These are phyloP conservation scores for Tephrocybe sp. DNA, from an alignment of 768 basidiomycete species.

Conservation along the genomic window DNA sequence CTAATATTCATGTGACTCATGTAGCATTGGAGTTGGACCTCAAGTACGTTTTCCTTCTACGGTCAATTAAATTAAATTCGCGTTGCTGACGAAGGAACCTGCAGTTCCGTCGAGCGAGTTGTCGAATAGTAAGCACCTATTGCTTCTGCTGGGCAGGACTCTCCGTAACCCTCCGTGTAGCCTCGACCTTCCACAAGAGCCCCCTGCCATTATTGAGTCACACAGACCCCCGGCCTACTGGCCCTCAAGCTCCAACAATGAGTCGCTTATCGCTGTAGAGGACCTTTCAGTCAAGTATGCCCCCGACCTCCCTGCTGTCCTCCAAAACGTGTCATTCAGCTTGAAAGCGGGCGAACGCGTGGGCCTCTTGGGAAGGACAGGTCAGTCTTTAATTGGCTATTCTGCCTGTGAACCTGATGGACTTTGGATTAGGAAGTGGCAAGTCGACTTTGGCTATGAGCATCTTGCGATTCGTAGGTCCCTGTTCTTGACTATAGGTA, in stretches of 20 bases:
- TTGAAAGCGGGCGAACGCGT: conserved; percentile 72
- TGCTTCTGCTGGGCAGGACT: background rate
- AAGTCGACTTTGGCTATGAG: conserved; percentile 88
- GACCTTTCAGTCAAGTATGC: conserved; percentile 81
- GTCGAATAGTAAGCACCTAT: conserved; percentile 64
- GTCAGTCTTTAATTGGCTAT: conserved; percentile 22
- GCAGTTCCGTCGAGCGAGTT: conserved; percentile 84
- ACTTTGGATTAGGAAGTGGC: conserved; percentile 52
- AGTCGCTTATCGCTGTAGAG: conserved; percentile 63
- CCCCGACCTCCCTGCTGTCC: conserved; percentile 77
- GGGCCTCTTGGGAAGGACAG: conserved; percentile 79
- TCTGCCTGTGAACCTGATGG: background rate
- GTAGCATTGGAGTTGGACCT: conserved; percentile 66
- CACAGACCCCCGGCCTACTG: conserved; percentile 87
- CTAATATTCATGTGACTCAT: conserved; percentile 32
- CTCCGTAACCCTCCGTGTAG: conserved; percentile 18
- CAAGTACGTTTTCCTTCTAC: conserved; percentile 46
- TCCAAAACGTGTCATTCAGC: conserved; percentile 72
- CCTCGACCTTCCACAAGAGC: conserved; percentile 83
- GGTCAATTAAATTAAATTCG: background rate
- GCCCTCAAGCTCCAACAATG: conserved; percentile 70
- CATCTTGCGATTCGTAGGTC: conserved; percentile 72
- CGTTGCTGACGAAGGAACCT: background rate
- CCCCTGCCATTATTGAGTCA: conserved; percentile 70
- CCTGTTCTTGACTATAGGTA: background rate